Base-by-base conservation (phyloP, 768 basidiomycete species). In the Lactarius tabidus region DNA sequence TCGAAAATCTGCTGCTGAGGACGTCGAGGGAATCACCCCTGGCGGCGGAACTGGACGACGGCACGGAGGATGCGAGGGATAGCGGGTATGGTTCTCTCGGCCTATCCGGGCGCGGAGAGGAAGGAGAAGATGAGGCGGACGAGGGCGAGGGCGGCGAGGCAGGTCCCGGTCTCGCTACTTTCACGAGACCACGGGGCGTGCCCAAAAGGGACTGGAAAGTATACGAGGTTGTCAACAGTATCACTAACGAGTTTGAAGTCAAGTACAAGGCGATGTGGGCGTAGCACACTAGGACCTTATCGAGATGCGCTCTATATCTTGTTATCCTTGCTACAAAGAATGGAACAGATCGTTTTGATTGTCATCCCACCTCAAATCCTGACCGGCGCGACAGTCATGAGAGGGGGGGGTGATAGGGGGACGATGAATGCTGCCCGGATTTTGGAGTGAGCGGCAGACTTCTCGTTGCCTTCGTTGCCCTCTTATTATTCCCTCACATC, bases 191-290 rank as follows among this genome's bases (percentile, higher is more conserved):
- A 0, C 57, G 57, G 5, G 77, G 77, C 43, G 78, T 85, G 39
- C 71, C 73, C 0, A 76, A 81, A n/a, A 72, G 67, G 5, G 86
- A 88, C 66, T 85, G 85, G 86, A 77, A 68, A 59, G 81, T 88
- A 1, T 85, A 84, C 52, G 75, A 80, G 60, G 75, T 87, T 15
- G 76, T 86, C 12, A 69, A 76, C 31, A 77, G 66, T 3, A 77
- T 79, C 26, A 75, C 75, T 52, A 71, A 70, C 10, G 83, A 87
- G 67, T 88, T 89, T 61, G 74, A 82, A 10, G 79, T 75, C 63
- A 88, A 88, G 72, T 89, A 82, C 75, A 81, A 74, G 67, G 82
- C 79, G 9, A 88, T 86, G 76, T 87, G 86, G 87, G 43, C 68
- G 33, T 62, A 60, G 14, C 33, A 33, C 33, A 8, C 33, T 8